A percentile compares a stretch with the other conserved stretches of the same genome.
phyloP scores from a whole-genome alignment of 345 rosid genomes.

The Eucalyptus marginata region DNA sequence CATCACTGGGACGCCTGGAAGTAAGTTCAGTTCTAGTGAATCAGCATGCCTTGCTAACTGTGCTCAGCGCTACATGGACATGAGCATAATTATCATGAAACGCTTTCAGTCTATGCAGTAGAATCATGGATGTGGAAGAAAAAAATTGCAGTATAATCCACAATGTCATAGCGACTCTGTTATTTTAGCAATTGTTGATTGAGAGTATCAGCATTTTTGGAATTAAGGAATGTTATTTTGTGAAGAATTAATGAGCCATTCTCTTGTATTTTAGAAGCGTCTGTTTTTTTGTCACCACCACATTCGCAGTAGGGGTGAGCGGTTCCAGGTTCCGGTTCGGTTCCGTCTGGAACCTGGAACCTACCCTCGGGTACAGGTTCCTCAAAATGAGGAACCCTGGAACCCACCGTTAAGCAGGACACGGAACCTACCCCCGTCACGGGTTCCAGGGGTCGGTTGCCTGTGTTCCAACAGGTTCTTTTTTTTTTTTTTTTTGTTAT shows the following conservation, averaged over 20 bases:
- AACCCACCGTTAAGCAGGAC: too few species aligned
- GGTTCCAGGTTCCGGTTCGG: too few species aligned
- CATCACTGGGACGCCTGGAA: slow-evolving; percentile 69
- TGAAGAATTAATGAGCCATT: neutral
- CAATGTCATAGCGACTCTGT: neutral
- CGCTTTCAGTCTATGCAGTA: slow-evolving; percentile 73
- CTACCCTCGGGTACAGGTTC: too few species aligned
- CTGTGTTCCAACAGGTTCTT: too few species aligned
- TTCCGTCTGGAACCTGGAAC: too few species aligned
- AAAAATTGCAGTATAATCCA: neutral
- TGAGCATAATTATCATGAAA: slow-evolving; percentile 65
- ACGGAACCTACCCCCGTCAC: too few species aligned
- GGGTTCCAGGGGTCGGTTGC: too few species aligned
- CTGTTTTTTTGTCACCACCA: neutral
- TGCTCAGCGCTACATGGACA: slow-evolving; percentile 73
- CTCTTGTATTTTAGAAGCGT: neutral
- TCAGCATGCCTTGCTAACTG: slow-evolving; percentile 64
- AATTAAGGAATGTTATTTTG: neutral
- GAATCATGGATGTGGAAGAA: neutral
- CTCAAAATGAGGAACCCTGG: too few species aligned
- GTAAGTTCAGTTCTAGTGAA: slow-evolving; percentile 92
- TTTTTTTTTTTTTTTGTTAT: too few species aligned
- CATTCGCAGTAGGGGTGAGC: neutral
- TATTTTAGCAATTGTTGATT: neutral
- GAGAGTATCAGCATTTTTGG: neutral